phyloP scores from a whole-genome alignment of 2,329 filamentous ascomycete genomes.

The Pseudopithomyces chartarum region DNA sequence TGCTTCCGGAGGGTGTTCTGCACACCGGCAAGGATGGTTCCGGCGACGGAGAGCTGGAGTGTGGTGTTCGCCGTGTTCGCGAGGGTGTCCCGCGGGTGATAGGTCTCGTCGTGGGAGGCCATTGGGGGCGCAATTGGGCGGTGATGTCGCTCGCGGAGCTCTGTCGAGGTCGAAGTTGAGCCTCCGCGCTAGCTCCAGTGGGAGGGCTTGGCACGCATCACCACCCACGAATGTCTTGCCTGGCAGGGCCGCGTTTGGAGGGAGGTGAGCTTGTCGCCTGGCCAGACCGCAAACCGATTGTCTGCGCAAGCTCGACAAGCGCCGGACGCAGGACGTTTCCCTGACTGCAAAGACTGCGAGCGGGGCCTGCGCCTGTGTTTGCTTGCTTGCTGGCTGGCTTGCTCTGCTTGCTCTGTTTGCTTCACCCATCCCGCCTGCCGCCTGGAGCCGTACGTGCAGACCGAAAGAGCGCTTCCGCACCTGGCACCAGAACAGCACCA shows the following conservation, averaged over 20 bases:
- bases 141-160: conserved; percentile 22
- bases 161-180: conserved; percentile 22
- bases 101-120: conserved; percentile 50
- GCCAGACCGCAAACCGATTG: background rate
- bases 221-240: conserved; percentile 15
- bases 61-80: conserved; percentile 68
- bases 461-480: background rate
- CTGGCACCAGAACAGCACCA: background rate
- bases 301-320: background rate
- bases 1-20: conserved; percentile 85
- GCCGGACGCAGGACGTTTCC: background rate
- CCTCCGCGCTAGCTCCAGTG: conserved; percentile 9
- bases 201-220: conserved; percentile 7
- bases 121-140: conserved; percentile 40
- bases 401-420: background rate
- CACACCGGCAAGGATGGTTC: conserved; percentile 74
- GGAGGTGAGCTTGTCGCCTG: background rate
- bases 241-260: conserved; percentile 3
- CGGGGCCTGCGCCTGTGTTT: background rate
- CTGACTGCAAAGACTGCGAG: background rate
- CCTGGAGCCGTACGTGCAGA: conserved; percentile 4
- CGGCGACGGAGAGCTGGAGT: conserved; percentile 68
- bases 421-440: conserved; percentile 1
- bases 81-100: conserved; percentile 77
- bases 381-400: background rate